Evolutionary conservation across 768 basidiomycete species (phyloP), one percentile per base, ranked within the genome.

Genomic region (Asterophora lycoperdoides): DNA sequence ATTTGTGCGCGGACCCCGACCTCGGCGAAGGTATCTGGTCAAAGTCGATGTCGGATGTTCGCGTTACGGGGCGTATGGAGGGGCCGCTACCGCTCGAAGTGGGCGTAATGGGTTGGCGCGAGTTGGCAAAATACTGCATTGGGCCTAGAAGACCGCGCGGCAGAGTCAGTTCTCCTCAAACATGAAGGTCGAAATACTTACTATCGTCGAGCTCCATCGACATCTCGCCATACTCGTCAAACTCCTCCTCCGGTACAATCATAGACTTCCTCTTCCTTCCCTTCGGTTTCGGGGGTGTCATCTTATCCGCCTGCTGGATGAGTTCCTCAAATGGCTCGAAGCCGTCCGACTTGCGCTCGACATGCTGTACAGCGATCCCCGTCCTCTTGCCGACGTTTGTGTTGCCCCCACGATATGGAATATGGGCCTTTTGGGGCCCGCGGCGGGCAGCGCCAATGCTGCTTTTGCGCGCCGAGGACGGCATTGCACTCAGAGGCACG

Each of bases 261-360:
- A 61, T 49, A 1, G 70, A 67, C n/a, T 74, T 79, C 57, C 72
- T 79, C 69, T 70, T 80, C 60, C 68, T 72, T 4, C 65, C 67
- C 57, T 79, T 79, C 15, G 77, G 72, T 37, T 68, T 71, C 15
- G 81, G 83, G 1, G 82, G 85, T 4, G 81, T 75, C n/a, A 79
- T 72, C 41, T 75, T 75, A 66, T 86, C 84, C 2, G 77, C 85
- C 58, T 86, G 84, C 43, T 76, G 74, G 39, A 90, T 75, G 44
- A 91, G 62, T 58, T 88, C 77, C 47, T 85, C 86, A 63, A 90
- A 90, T 0, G 81, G 84, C 63, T 91, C 88, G 61, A 90, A 89
- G 23, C 86, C 89, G 64, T 89, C 89, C 19, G 86, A 86, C 61
- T 79, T 80, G 56, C 80, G 81, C 52, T 84, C 80, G 48, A 89